phyloP scores from a whole-genome alignment of 441 rosid species.

The Breynia disticha region DNA sequence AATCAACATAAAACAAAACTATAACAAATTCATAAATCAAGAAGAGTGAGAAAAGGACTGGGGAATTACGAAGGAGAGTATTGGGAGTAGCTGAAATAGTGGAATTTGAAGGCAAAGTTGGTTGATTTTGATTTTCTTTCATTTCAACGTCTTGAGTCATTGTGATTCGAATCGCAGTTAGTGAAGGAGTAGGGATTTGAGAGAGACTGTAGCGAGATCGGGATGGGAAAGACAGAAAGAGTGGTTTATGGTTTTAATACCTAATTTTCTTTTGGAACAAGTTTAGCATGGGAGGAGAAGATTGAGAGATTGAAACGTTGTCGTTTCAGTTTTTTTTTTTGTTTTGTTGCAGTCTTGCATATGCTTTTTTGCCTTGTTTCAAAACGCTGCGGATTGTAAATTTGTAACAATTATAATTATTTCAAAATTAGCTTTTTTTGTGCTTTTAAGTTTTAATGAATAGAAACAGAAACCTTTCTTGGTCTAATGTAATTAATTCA shows the following conservation, averaged over 20 bases:
- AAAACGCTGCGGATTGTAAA: neutral
- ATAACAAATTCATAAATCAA: no score
- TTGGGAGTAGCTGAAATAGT: conserved; percentile 26
- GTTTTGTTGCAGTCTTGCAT: neutral
- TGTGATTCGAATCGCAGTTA: neutral
- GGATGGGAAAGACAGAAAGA: neutral
- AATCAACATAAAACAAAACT: no score
- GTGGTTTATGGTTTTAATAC: neutral
- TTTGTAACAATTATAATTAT: no score
- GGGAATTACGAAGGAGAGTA: conserved; percentile 32
- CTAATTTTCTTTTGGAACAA: conserved; percentile 17
- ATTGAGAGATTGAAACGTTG: neutral
- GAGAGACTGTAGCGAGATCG: neutral
- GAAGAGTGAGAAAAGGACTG: no score
- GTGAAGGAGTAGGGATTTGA: neutral
- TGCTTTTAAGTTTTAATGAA: no score
- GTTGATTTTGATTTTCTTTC: conserved; percentile 45
- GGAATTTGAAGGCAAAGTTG: conserved; percentile 27
- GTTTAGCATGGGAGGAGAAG: neutral
- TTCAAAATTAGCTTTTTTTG: no score
- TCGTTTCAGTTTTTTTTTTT: no score
- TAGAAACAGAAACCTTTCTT: no score
- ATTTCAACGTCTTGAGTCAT: conserved; percentile 44
- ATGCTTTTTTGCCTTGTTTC: neutral
- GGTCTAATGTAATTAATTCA: no score